Evolutionary conservation across 257 asterid species (phyloP), one percentile per base, ranked within the genome.

Genomic region (Solanum okadae): DNA sequence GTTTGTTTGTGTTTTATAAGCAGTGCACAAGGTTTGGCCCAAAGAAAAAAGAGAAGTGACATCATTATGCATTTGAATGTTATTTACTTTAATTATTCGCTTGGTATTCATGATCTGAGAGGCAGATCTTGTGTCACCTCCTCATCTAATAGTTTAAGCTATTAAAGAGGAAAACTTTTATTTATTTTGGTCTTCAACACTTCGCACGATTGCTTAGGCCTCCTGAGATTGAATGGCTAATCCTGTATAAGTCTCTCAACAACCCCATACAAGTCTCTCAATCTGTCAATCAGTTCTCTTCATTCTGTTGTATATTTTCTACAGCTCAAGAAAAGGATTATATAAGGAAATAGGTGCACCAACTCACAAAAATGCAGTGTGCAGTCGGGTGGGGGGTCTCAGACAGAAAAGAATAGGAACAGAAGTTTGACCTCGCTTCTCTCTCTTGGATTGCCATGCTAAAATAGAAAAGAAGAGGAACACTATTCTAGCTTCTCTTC

Each of bases 1-100:
- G 94, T 92, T 42, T 90, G 93, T 83, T 90, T 42, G 6, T 23
- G 20, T 29, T 25, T 67, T 87, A 56, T 82, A 68, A 33, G 70
- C 37, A 44, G 23, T 72, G 31, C 8, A 20, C 33, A 42, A 25
- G 65, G 85, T 79, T 44, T 15, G 63, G 61, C 34, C 38, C 38
- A 25, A 79, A 79, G 37, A 27, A 44, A 9, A 79, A 25, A 42
- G 37, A 79, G 16, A 79, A 79, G 38, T 42, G 14, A 31, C 67
- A 79, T 79, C 65, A 27, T 44, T 79, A 44, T 44, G 71, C 84
- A 81, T 65, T 70, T 84, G 42, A 42, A 37, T 35, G 22, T 33
- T 61, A 22, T 46, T 20, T 1, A 52, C 77, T 88, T 76, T 73
- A 35, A 22, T 87, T 68, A 46, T 87, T 70, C 81, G 11, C 44